These are phyloP conservation scores for Backusella parvicylindrica DNA, from an alignment of 192 early-diverging fungal species.

Conservation along the genomic window DNA sequence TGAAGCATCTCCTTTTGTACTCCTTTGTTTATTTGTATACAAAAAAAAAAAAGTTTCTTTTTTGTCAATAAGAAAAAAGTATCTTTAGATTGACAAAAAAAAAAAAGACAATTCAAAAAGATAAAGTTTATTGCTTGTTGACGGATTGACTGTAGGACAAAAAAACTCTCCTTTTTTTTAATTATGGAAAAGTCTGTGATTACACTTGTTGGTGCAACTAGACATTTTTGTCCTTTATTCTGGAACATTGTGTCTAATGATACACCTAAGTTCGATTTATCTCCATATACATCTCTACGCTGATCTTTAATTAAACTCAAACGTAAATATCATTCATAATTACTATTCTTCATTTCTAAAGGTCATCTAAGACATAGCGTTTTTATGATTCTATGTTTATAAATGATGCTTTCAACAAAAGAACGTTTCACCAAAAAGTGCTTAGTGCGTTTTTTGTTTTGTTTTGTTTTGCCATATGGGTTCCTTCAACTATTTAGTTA, in stretches of 20 bases:
- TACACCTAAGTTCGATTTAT: background rate
- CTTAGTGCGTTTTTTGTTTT: too few species aligned
- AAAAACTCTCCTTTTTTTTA: background rate
- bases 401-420: too few species aligned
- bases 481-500: too few species aligned
- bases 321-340: too few species aligned
- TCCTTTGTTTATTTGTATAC: background rate
- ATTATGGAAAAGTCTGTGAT: slow-evolving; percentile 2
- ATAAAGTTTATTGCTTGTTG: background rate
- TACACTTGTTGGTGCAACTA: background rate
- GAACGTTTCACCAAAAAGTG: too few species aligned
- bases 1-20: background rate
- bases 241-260: background rate
- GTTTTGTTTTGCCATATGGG: too few species aligned
- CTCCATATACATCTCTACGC: background rate
- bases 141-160: background rate
- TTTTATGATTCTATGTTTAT: too few species aligned
- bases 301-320: too few species aligned
- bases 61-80: background rate
- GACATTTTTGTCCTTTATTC: background rate
- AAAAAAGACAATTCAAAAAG: background rate
- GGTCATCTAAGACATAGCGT: too few species aligned
- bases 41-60: background rate
- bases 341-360: too few species aligned
- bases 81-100: background rate